A percentile compares a stretch with the other conserved stretches of the same genome.
phyloP scores from a whole-genome alignment of 2,329 filamentous ascomycete genomes.

The Cercospora janseana region DNA sequence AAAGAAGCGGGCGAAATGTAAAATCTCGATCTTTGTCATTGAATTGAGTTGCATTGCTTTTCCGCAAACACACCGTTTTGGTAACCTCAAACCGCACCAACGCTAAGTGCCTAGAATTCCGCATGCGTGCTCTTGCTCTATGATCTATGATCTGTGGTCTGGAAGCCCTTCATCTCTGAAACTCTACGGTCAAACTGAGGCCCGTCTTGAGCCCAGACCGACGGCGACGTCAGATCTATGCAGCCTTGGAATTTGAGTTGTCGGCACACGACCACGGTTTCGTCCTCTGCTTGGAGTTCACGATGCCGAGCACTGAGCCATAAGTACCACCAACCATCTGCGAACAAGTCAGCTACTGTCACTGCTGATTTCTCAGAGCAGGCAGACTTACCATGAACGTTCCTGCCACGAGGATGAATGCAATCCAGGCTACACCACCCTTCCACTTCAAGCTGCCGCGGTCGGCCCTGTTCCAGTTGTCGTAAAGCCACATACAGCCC shows the following conservation, averaged over 20 bases:
- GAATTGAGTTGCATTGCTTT: background rate
- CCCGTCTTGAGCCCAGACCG: background rate
- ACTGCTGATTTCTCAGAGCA: background rate
- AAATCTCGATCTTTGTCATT: constrained; percentile 1
- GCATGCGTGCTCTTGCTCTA: no score
- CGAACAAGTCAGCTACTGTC: background rate
- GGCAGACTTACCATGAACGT: constrained; percentile 37
- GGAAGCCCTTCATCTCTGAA: constrained; percentile 1
- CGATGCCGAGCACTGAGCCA: constrained; percentile 44
- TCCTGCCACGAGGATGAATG: constrained; percentile 40
- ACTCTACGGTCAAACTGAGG: background rate
- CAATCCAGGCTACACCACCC: constrained; percentile 17
- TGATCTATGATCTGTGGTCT: background rate
- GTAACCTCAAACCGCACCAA: no score
- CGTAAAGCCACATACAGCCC: constrained; percentile 46
- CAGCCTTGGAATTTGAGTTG: constrained; percentile 32
- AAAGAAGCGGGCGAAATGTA: background rate
- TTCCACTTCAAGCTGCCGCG: constrained; percentile 19
- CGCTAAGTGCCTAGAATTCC: no score
- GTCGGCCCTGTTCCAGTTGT: constrained; percentile 38
- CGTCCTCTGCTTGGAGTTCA: constrained; percentile 30
- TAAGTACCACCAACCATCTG: constrained; percentile 46
- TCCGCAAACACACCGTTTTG: constrained; percentile 5
- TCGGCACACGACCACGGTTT: constrained; percentile 29
- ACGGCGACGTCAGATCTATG: background rate